phyloP scores from a whole-genome alignment of 805 yeast species.

The Clavispora asparagi region DNA sequence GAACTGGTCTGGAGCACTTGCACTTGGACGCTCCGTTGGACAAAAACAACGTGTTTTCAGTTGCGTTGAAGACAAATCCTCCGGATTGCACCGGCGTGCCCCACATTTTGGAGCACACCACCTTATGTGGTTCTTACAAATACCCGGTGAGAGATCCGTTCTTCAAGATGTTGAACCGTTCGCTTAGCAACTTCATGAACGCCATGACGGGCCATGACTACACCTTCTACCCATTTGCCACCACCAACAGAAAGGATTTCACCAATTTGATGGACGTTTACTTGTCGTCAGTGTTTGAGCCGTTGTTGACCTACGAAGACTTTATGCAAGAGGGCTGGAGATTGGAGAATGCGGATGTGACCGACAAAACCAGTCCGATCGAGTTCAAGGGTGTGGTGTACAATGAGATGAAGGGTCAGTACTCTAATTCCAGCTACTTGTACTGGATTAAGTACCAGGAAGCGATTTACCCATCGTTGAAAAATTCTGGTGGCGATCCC shows the following conservation, averaged over 20 bases:
- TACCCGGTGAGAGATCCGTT: constrained; percentile 97
- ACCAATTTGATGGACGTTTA: constrained; percentile 82
- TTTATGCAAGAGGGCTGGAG: constrained; percentile 98
- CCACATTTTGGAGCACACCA: constrained; percentile 93
- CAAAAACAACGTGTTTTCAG: constrained; percentile 78
- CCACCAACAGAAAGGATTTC: constrained; percentile 81
- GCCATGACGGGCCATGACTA: constrained; percentile 98
- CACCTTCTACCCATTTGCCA: constrained; percentile 93
- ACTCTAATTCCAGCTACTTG: constrained; percentile 80
- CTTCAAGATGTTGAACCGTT: constrained; percentile 92
- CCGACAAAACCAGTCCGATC: constrained; percentile 56
- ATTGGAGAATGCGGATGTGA: constrained; percentile 62
- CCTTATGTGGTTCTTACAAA: constrained; percentile 86
- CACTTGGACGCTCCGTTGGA: constrained; percentile 82
- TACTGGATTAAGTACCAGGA: constrained; percentile 83
- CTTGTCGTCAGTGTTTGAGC: constrained; percentile 80
- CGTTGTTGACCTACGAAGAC: constrained; percentile 71
- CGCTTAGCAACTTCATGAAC: constrained; percentile 95
- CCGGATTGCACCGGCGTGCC: constrained; percentile 96
- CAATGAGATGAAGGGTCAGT: constrained; percentile 98
- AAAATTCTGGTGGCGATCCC: constrained; percentile 96
- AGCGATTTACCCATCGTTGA: constrained; percentile 74
- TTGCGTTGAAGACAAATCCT: constrained; percentile 90
- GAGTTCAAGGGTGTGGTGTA: constrained; percentile 92
- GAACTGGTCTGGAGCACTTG: constrained; percentile 73